Evolutionary conservation across 768 basidiomycete species (phyloP), one percentile per base, ranked within the genome.

Genomic region (Termitomyces sp.): DNA sequence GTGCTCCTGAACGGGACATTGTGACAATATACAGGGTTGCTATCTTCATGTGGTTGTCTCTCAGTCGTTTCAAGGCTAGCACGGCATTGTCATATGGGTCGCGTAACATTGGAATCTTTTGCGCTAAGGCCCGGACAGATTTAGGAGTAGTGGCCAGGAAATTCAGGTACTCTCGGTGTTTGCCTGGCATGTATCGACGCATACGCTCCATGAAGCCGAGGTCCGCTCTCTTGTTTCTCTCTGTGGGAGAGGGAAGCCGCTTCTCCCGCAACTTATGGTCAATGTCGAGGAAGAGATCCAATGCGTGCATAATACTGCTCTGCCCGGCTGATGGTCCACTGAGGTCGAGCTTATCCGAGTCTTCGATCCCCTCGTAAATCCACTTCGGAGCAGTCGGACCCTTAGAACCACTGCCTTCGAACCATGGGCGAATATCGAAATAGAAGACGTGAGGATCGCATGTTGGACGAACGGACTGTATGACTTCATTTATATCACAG

Each of bases 291-390:
- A 92, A 91, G 70, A 94, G 72, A 67, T 91, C 90, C 23, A 91
- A 73, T 9, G 90, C 86, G 62, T 86, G 91, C 77, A 99, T 93
- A 54, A 95, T 81, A 50, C 86, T 87, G 70, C 91, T 94, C 74
- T 99, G 96, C 1, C 96, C 96, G 1, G 94, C 96, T 10, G 91
- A 94, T 23, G 96, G 95, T 0, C 96, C 96, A 56, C 85, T 88
- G 53, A 86, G 79, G 59, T 88, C 84, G 41, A 91, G 80, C 50
- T 73, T 68, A 30, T 81, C 75, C 28, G 74, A 77, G 33, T 81
- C 72, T 5, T 78, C 76, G 8, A 91, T 83, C 0, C 91, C 93
- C 64, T 94, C 87, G 68, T 89, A 98, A 41, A 86, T 73, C 90
- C 90, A 92, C 19, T 73, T 74, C 9, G 78, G 75, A 28, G 71